Conservation (phyloP, 108 stramenopile species). For the Cyclotella choctawhatcheeana region DNA sequence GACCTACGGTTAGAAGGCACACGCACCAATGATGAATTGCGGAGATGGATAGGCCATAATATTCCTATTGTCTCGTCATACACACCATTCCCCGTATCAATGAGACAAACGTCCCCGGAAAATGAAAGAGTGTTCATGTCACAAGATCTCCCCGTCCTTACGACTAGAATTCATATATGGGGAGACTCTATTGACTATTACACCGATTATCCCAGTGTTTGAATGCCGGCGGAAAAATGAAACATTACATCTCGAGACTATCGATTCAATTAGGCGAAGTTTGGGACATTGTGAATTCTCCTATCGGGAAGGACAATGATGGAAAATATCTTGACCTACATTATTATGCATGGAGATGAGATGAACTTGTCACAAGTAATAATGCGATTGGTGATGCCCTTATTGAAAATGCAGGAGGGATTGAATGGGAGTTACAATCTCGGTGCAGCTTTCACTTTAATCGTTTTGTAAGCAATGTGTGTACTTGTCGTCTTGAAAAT, state of each 20-base stretch:
- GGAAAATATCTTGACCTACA: slow-evolving; percentile 57
- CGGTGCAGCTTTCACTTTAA: slow-evolving; percentile 43
- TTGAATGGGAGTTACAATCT: slow-evolving; percentile 52
- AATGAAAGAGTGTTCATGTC: slow-evolving; percentile 59
- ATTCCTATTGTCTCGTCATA: slow-evolving; percentile 77
- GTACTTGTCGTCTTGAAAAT: background rate
- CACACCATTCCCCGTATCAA: slow-evolving; percentile 66
- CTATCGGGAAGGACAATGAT: slow-evolving; percentile 62
- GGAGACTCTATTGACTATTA: slow-evolving; percentile 74
- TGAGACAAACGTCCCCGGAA: slow-evolving; percentile 78
- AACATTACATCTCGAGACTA: slow-evolving; percentile 45
- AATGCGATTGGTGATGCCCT: slow-evolving; percentile 44
- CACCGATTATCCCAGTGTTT: slow-evolving; percentile 63
- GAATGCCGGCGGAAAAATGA: slow-evolving; percentile 58
- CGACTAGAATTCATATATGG: slow-evolving; percentile 62
- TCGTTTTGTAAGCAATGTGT: slow-evolving; percentile 27
- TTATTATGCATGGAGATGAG: slow-evolving; percentile 51
- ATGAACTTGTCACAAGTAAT: slow-evolving; percentile 54
- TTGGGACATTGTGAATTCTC: slow-evolving; percentile 70
- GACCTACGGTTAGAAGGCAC: slow-evolving; percentile 49
- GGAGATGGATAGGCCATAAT: slow-evolving; percentile 64
- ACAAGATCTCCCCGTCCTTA: slow-evolving; percentile 64
- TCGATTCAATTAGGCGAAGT: slow-evolving; percentile 68
- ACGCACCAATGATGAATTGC: slow-evolving; percentile 38
- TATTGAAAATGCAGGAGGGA: slow-evolving; percentile 28